Evolutionary conservation across 2,329 filamentous ascomycete genomes (phyloP), one percentile per base, ranked within the genome.

Genomic region (Cladosporium sp.): DNA sequence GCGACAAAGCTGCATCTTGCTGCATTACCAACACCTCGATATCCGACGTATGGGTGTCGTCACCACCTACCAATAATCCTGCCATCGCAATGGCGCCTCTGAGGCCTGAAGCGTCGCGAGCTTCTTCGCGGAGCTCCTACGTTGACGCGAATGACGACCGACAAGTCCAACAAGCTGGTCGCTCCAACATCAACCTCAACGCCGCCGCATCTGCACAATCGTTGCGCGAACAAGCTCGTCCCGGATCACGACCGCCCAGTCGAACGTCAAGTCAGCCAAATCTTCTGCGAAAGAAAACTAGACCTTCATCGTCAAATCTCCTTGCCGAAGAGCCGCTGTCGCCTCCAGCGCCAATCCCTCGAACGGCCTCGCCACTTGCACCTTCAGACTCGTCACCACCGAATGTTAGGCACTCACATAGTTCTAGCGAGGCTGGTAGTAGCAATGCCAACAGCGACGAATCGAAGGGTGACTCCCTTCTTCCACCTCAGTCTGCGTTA

Each of bases 141-240:
- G 62, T 65, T 52, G 65, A 60, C 50, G 60, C 59, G 14, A 30
- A 37, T 38, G 65, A 69, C 39, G 66, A 67, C 15, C 51, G 55
- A 14, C 62, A 67, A 34, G 49, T 56, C 34, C 66, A 70, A 45
- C 71, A 74, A 60, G 69, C 70, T n/a, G 72, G 71, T 9, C 69
- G 72, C 5, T 68, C 69, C 15, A 52, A 69, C 9, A 64, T 64
- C 47, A 69, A 66, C 51, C 62, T 72, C 42, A 66, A 69, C 55
- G 71, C 71, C 12, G 68, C 71, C 17, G 66, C 67, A 14, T 72
- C 70, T 22, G 70, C 70, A 50, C 69, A 71, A 54, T 68, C 69
- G n/a, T 51, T 74, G n/a, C 67, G 69, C 43, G 65, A 70, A 62
- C 63, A 65, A 30, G 61, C 65, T 17, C 65, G 64, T 47, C 59